Evolutionary conservation across 2,329 filamentous ascomycete species (phyloP), one percentile per base, ranked within the genome.

Genomic region (Eutypella sp.): DNA sequence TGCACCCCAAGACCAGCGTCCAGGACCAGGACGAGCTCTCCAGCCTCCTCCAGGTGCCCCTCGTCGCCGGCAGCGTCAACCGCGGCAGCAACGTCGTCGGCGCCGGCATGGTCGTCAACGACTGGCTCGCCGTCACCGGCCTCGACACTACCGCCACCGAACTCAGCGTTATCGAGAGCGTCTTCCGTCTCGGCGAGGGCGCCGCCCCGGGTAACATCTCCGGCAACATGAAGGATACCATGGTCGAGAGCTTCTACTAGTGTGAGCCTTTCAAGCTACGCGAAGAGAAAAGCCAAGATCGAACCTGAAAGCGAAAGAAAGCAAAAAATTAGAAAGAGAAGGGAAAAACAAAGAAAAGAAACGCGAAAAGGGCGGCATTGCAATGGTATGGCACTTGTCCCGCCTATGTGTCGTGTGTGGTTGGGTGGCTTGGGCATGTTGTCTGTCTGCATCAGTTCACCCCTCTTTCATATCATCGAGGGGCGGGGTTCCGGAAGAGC

Each of bases 211-310:
- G 82, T 61, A 84, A 81, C 59, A 89, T 92, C 72, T 88, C 88
- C 67, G 87, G 84, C 43, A 84, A 74, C 57, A 84, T 96, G 75
- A 97, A 96, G 81, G 92, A 97, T 68, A 93, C 90, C 55, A 95
- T 99, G 82, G 93, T 99, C 51, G 93, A 99, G 76, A 95, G 89
- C 61, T 99, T 97, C 74, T 99, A 99, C 75, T 99, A 78, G 78
- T 60, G 45, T 18, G 19, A n/a, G n/a, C n/a, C n/a, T n/a, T n/a
- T n/a, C n/a, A n/a, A n/a, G n/a, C n/a, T n/a, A n/a, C n/a, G n/a
- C n/a, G n/a, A n/a, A n/a, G n/a, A n/a, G n/a, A n/a, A n/a, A n/a
- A n/a, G n/a, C n/a, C n/a, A n/a, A n/a, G n/a, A n/a, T n/a, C n/a
- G n/a, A n/a, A n/a, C n/a, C n/a, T n/a, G n/a, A n/a, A n/a, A n/a